These are phyloP conservation scores for Lodderomyces orthopsilosis DNA, from an alignment of 1,139 yeast species.

Conservation along the genomic window DNA sequence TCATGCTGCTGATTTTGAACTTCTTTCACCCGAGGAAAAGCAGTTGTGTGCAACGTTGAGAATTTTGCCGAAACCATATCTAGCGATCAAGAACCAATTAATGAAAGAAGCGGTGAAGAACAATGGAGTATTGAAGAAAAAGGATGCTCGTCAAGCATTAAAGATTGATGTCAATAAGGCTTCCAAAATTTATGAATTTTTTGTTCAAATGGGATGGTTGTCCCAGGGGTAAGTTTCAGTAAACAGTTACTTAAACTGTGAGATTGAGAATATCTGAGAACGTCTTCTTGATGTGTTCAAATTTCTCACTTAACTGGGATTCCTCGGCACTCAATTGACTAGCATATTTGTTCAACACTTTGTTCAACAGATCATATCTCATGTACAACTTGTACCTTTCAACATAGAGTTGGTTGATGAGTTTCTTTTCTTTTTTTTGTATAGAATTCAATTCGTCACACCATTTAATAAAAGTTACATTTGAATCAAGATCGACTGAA, in stretches of 20 bases:
- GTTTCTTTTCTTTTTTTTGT: slow-evolving; percentile 11
- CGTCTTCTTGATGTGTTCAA: slow-evolving; percentile 2
- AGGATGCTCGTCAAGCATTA: slow-evolving; percentile 76
- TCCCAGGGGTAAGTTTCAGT: slow-evolving; percentile 33
- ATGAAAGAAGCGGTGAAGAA: slow-evolving; percentile 84
- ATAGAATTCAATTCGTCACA: slow-evolving; percentile 1
- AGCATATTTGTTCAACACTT: slow-evolving; percentile 36
- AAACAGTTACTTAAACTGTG: not conserved
- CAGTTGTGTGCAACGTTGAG: slow-evolving; percentile 79
- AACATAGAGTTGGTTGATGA: slow-evolving; percentile 29
- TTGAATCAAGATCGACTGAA: not conserved
- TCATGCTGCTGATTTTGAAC: slow-evolving; percentile 77
- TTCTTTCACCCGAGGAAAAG: slow-evolving; percentile 83
- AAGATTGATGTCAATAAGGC: slow-evolving; percentile 88
- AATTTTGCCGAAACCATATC: slow-evolving; percentile 87
- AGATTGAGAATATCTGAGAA: slow-evolving; percentile 1
- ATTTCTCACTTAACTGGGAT: slow-evolving; percentile 1
- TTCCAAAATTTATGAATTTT: slow-evolving; percentile 84
- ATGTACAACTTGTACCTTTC: slow-evolving; percentile 37
- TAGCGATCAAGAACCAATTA: slow-evolving; percentile 88
- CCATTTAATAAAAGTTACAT: not conserved
- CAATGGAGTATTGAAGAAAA: slow-evolving; percentile 79
- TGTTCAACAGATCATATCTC: slow-evolving; percentile 25
- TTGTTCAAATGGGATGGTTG: slow-evolving; percentile 88
- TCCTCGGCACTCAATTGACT: slow-evolving; percentile 6